A percentile compares a stretch with the other conserved stretches of the same genome.
Conservation (phyloP, 2,329 filamentous ascomycete genomes). For the Epichloe brachyelytri region DNA sequence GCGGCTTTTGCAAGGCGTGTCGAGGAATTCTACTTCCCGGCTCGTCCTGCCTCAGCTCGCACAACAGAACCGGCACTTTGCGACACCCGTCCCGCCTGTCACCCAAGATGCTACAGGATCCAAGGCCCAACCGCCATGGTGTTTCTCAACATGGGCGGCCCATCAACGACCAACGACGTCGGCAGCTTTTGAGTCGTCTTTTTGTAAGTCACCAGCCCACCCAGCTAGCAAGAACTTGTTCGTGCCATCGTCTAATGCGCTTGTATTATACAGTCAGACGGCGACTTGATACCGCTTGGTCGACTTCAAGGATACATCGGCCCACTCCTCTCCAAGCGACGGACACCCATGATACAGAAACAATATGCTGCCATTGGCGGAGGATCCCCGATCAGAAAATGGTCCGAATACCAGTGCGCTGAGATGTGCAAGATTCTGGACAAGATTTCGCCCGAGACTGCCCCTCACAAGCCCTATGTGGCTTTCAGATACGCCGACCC, state of each 20-base stretch:
- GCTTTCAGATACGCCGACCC: conserved; percentile 93
- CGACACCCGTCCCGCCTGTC: conserved; percentile 52
- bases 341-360: conserved; percentile 92
- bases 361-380: conserved; percentile 94
- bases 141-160: conserved; percentile 98
- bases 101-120: conserved; percentile 60
- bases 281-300: conserved; percentile 88
- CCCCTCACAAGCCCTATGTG: conserved; percentile 93
- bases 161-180: conserved; percentile 78
- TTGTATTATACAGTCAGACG: conserved; percentile 54
- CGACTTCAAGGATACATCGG: conserved; percentile 84
- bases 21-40: conserved; percentile 14
- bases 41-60: conserved; percentile 18
- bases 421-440: conserved; percentile 99
- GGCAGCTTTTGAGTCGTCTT: conserved; percentile 78
- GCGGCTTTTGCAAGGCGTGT: conserved; percentile 17
- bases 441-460: conserved; percentile 78
- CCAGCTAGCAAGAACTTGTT: background rate
- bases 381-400: conserved; percentile 94
- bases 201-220: conserved; percentile 51
- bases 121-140: conserved; percentile 90
- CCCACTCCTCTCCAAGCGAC: conserved; percentile 68
- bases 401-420: conserved; percentile 85
- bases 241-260: conserved; percentile 3
- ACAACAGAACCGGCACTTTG: conserved; percentile 20